Evolutionary conservation across 495 filamentous ascomycete species (phyloP), one percentile per base, ranked within the genome.

Genomic region (Poronia punctata): DNA sequence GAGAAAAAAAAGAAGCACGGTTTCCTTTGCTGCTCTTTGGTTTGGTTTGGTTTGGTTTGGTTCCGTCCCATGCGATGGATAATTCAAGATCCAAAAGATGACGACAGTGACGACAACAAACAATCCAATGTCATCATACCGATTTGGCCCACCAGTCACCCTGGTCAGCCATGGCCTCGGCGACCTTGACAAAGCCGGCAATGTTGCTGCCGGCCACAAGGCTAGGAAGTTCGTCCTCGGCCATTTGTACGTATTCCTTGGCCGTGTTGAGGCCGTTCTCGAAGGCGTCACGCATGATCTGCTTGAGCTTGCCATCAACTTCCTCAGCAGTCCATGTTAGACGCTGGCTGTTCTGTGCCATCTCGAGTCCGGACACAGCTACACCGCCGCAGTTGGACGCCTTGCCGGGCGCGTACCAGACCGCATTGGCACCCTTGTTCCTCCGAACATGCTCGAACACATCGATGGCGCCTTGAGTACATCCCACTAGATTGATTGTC

Each of bases 341-440:
- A 23, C 90, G 83, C 59, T 79, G 70, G 43, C 81, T 87, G 75
- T 98, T 98, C 80, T 98, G 92, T 18, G 90, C 89, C 92, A 98
- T 98, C 76, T 98, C 92, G 27, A 98, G 82, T 50, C 92, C 92
- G 16, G 88, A 95, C 12, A 98, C 92, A 27, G 92, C 92, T 40
- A 97, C 92, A 73, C 92, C 92, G 65, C 92, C 92, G 43, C 86
- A 86, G 74, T 98, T 98, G 69, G 92, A 87, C 34, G 92, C 92
- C 76, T 90, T 90, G 57, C 88, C 90, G 40, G 90, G 92, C 10
- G 81, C 92, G 65, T 97, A 98, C 92, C 92, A 98, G 61, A 95
- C 84, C 50, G 84, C 80, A 8, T 72, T 61, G 18, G 59, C 67
- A 36, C 76, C 78, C 66, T 84, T 82, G 52, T 71, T 72, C 52